Conservation (phyloP, 1,284 basidiomycete genomes). For the Malassezia slooffiae region DNA sequence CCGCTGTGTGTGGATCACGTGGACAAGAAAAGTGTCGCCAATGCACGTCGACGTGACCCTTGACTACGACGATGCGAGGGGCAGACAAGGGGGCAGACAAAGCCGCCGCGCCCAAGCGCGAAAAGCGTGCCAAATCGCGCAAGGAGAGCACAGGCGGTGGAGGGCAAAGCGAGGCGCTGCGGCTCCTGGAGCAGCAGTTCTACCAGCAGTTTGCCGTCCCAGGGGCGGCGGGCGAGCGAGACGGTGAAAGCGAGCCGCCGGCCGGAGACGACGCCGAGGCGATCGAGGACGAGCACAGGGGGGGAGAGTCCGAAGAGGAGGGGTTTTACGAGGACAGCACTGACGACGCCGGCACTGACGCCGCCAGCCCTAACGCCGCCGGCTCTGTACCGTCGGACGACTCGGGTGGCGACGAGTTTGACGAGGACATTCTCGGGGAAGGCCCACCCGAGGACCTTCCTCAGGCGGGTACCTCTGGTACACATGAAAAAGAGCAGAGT, state of each 20-base stretch:
- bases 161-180: too few species aligned
- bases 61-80: too few species aligned
- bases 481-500: background rate
- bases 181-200: slow-evolving; percentile 11
- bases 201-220: slow-evolving; percentile 11
- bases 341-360: too few species aligned
- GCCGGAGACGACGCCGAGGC: background rate
- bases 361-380: too few species aligned
- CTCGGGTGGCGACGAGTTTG: background rate
- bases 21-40: too few species aligned
- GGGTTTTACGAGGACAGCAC: too few species aligned
- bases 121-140: too few species aligned
- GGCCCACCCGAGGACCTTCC: slow-evolving; percentile 6
- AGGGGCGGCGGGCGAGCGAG: background rate
- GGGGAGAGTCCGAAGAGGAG: background rate
- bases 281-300: background rate
- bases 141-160: background rate
- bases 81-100: too few species aligned
- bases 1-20: too few species aligned
- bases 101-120: background rate
- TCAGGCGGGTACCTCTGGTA: background rate
- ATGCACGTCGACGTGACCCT: too few species aligned
- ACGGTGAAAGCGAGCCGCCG: background rate
- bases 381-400: too few species aligned
- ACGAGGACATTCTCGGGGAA: too few species aligned